A percentile compares a stretch with the other conserved stretches of the same genome.
phyloP scores from a whole-genome alignment of 2,329 filamentous ascomycete species.

The Fusarium sp. region DNA sequence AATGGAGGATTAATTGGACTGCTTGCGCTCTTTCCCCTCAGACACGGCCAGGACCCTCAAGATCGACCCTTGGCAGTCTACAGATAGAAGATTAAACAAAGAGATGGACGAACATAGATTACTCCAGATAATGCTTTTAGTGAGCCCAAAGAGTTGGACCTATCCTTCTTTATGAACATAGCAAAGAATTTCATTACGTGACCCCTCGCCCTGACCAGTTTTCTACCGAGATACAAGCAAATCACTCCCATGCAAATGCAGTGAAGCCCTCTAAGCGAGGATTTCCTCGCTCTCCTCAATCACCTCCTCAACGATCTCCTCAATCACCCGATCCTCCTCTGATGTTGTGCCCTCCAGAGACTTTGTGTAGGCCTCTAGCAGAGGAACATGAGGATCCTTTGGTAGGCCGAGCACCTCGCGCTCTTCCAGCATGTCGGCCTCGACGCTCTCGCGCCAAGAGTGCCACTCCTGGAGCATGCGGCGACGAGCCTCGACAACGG shows the following conservation, averaged over 20 bases:
- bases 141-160: constrained; percentile 33
- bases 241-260: constrained; percentile 47
- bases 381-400: constrained; percentile 70
- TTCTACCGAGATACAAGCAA: constrained; percentile 51
- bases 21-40: not conserved
- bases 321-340: constrained; percentile 81
- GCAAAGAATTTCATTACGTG: constrained; percentile 50
- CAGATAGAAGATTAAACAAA: not conserved
- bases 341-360: constrained; percentile 64
- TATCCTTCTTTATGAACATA: constrained; percentile 39
- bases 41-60: not conserved
- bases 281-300: constrained; percentile 87
- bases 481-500: constrained; percentile 89
- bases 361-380: constrained; percentile 67
- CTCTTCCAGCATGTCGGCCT: constrained; percentile 78
- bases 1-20: not conserved
- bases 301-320: constrained; percentile 89
- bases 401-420: constrained; percentile 74
- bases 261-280: constrained; percentile 53
- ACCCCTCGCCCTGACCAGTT: constrained; percentile 48
- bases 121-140: constrained; percentile 40
- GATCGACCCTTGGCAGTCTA: not conserved
- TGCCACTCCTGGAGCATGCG: constrained; percentile 88
- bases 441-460: constrained; percentile 80
- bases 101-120: constrained; percentile 26